Percentiles rank a stretch among this genome's conserved stretches.
Conservation (phyloP, 1,284 basidiomycete genomes). For the Tilletia caries region DNA sequence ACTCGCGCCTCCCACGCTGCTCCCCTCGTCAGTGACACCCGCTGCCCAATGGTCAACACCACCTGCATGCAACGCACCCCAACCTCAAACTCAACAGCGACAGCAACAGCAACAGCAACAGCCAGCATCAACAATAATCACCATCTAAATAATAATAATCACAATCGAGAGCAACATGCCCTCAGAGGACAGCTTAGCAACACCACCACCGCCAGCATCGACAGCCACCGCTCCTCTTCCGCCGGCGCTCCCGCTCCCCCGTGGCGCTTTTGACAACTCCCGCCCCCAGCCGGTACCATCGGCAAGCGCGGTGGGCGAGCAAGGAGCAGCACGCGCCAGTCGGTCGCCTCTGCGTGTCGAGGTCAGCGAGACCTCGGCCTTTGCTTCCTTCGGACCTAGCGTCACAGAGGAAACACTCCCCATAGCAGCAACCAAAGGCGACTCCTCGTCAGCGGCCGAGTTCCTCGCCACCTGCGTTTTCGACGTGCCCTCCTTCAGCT, state of each 20-base stretch:
- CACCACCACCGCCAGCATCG: neutral
- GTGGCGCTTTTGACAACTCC: conserved; percentile 6
- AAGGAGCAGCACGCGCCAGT: too few species aligned
- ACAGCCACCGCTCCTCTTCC: neutral
- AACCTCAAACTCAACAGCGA: neutral
- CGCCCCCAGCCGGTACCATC: neutral
- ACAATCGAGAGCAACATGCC: neutral
- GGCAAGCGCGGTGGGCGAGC: neutral
- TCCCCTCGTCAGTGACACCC: neutral
- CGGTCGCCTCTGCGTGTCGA: too few species aligned
- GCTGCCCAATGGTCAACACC: conserved; percentile 1
- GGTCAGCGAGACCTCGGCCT: too few species aligned
- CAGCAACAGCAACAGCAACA: neutral
- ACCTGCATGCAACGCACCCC: neutral
- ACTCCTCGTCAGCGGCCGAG: neutral
- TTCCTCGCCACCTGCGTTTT: conserved; percentile 8
- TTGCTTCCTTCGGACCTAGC: too few species aligned
- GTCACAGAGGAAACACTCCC: too few species aligned
- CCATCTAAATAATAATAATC: neutral
- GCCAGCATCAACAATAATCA: neutral
- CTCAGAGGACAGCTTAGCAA: neutral
- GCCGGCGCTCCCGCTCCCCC: conserved; percentile 3
- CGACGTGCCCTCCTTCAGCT: conserved; percentile 6
- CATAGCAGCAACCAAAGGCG: neutral
- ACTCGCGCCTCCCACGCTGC: too few species aligned